Conservation (phyloP, 2,329 filamentous ascomycete genomes). For the Basipetospora sp. region DNA sequence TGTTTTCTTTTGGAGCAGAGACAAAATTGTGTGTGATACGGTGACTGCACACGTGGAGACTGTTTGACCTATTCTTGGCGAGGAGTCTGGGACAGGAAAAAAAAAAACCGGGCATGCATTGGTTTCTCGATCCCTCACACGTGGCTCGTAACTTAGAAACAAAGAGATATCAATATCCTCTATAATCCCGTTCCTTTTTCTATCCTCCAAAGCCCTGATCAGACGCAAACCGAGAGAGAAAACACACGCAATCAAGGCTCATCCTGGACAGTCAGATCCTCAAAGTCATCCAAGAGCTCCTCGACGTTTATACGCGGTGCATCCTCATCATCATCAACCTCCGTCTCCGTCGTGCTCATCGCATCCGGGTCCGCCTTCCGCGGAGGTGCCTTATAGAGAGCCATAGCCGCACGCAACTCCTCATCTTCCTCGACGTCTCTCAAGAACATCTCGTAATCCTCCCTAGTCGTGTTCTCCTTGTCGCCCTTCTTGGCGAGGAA, state of each 20-base stretch:
- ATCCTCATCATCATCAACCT: constrained; percentile 47
- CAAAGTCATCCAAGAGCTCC: constrained; percentile 80
- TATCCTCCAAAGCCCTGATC: too few relatives aligned
- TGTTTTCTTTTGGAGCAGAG: too few relatives aligned
- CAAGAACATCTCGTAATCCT: constrained; percentile 94
- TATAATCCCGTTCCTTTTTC: too few relatives aligned
- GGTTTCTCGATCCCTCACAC: too few relatives aligned
- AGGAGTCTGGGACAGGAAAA: too few relatives aligned
- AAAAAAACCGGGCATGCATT: too few relatives aligned
- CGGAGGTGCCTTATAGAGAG: constrained; percentile 59
- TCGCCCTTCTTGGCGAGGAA: constrained; percentile 75
- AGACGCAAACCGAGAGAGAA: too few relatives aligned
- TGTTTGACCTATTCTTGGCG: too few relatives aligned
- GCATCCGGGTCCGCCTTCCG: constrained; percentile 40
- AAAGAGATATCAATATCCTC: too few relatives aligned
- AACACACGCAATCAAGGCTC: constrained; percentile 24
- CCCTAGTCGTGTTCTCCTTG: constrained; percentile 66
- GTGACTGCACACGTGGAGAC: too few relatives aligned
- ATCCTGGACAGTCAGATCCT: constrained; percentile 59
- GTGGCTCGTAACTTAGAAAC: too few relatives aligned
- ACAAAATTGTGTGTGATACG: too few relatives aligned
- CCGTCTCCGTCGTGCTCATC: constrained; percentile 54
- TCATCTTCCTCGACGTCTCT: constrained; percentile 91
- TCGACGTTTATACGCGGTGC: constrained; percentile 61
- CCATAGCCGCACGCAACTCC: constrained; percentile 69